Base-by-base conservation (phyloP, 2,329 filamentous ascomycete species). In the Scortechinia acanthostroma region DNA sequence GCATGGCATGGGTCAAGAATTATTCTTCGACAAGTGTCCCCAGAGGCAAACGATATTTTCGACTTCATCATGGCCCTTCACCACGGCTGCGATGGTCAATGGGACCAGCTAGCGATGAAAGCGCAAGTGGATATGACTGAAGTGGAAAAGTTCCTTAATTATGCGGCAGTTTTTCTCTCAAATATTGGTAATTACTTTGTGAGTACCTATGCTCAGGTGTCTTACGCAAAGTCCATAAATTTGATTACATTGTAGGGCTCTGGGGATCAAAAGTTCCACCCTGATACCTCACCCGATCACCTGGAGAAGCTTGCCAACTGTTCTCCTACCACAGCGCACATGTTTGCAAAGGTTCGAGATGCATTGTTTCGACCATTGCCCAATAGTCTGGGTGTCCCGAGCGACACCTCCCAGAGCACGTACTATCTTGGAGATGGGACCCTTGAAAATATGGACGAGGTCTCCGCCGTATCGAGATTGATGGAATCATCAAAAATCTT, bases 121-220 rank as follows among this genome's bases (percentile, higher is more conserved):
- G 62, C 64, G 10, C 57, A 60, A n/a, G 64, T 74, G 21, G 62
- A 58, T 43, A 47, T 58, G 2, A 64, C 72, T 42, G 60, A 76
- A 20, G 52, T 76, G 16, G 58, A 63, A 15, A 60, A 62, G 43
- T 80, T 80, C 53, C 58, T 80, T 14, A 65, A 72, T 49, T 83
- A 79, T 55, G 67, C 75, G 1, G 70, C 73, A 2, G 71, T 72
- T 33, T 79, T 82, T 52, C 59, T 82, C 3, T 74, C 71, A 13
- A 81, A 81, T 50, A 58, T 75, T 42, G 77, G 77, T 13, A 82
- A 82, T 52, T 82, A 79, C 58, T 79, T 76, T 54, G 58, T 62
- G 46, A n/a, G 54, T 55, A 30, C 25, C 22, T 35, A 45, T 6
- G 13, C 4, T 21, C n/a, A 43, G 15, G n/a, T 44, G 42, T 21